phyloP scores from a whole-genome alignment of 345 rosid species.

The Eucalyptus marginata region DNA sequence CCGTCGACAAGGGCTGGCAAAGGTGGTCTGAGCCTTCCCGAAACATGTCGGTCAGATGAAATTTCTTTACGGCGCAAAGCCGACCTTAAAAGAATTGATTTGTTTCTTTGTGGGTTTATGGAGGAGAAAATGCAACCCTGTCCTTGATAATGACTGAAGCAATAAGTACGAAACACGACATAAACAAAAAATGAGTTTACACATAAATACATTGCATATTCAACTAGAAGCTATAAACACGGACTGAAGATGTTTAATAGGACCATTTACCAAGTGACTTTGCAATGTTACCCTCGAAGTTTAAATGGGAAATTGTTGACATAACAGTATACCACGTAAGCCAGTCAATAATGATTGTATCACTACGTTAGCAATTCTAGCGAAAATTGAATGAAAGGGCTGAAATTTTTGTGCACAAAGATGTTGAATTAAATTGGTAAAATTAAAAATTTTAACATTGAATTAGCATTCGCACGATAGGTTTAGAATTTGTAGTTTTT shows the following conservation, averaged over 20 bases:
- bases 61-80: too few species aligned
- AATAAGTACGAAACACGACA: too few species aligned
- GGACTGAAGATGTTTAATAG: rapidly evolving
- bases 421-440: too few species aligned
- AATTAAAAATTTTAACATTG: rapidly evolving
- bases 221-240: too few species aligned
- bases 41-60: background rate
- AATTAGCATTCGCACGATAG: rapidly evolving
- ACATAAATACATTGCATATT: too few species aligned
- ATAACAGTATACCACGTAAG: rapidly evolving
- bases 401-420: rapidly evolving
- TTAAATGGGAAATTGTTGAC: too few species aligned
- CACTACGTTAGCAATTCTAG: rapidly evolving
- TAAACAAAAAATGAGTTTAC: too few species aligned
- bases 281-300: background rate
- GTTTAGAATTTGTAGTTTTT: too few species aligned
- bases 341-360: rapidly evolving
- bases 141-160: too few species aligned
- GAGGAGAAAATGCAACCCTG: too few species aligned
- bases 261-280: background rate
- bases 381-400: rapidly evolving
- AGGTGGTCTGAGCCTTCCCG: background rate
- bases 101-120: too few species aligned
- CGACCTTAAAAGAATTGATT: background rate
- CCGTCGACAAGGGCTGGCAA: background rate